Evolutionary conservation across 306 rosid genomes (phyloP).

Genomic region (Glycine latifolia): DNA sequence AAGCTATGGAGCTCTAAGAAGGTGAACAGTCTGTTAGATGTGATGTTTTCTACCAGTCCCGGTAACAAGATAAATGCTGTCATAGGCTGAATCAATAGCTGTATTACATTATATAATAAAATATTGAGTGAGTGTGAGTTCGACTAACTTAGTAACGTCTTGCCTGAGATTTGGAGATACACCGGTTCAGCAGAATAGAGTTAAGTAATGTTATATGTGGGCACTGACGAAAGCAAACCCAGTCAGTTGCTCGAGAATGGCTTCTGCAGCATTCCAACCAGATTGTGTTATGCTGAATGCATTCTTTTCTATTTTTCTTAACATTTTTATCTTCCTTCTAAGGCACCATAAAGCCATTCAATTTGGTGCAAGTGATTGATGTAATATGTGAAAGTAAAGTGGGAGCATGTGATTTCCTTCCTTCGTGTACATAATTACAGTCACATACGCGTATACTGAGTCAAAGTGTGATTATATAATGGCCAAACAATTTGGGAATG

Average conservation of each 20-base stretch:
- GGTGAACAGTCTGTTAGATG: slow-evolving; percentile 47
- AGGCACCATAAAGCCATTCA: neutral
- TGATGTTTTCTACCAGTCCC: slow-evolving; percentile 23
- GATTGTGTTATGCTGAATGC: slow-evolving; percentile 6
- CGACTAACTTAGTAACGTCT: slow-evolving; percentile 25
- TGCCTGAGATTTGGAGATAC: slow-evolving; percentile 26
- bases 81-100: slow-evolving; percentile 32
- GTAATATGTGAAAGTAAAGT: slow-evolving; percentile 1
- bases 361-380: neutral
- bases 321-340: too few relatives aligned
- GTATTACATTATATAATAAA: slow-evolving; percentile 6
- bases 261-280: neutral
- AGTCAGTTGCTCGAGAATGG: neutral
- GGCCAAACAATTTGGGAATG: neutral
- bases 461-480: neutral
- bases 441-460: neutral
- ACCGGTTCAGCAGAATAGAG: slow-evolving; percentile 23
- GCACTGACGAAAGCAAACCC: slow-evolving; percentile 5
- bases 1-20: slow-evolving; percentile 90
- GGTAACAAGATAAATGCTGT: slow-evolving; percentile 19
- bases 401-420: neutral
- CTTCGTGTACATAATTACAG: neutral
- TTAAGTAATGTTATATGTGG: neutral
- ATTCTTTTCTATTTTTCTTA: neutral
- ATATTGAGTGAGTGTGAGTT: too few relatives aligned